Conservation (phyloP, 192 early-diverging fungal genomes). For the Pilobolus umbonatus region DNA sequence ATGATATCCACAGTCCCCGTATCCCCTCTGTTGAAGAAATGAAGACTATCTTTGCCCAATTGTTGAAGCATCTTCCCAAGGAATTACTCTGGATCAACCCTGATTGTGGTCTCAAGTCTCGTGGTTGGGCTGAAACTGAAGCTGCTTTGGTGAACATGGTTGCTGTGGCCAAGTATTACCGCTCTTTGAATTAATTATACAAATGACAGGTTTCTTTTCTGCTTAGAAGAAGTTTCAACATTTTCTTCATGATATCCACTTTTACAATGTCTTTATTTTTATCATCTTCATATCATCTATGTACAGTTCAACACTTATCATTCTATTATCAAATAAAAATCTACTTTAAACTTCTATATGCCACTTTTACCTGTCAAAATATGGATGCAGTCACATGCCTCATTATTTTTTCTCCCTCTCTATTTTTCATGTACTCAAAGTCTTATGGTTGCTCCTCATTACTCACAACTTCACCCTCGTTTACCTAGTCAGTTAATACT, state of each 20-base stretch:
- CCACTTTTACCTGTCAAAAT: too few relatives aligned
- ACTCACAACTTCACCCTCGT: neutral
- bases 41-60: slow-evolving; percentile 71
- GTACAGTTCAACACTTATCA: slow-evolving; percentile 16
- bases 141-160: slow-evolving; percentile 84
- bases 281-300: slow-evolving; percentile 3
- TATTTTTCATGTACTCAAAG: neutral
- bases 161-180: slow-evolving; percentile 66
- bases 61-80: slow-evolving; percentile 80
- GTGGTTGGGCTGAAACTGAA: slow-evolving; percentile 92
- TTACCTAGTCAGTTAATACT: neutral
- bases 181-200: slow-evolving; percentile 24
- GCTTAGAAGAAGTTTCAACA: slow-evolving; percentile 13
- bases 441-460: too few relatives aligned
- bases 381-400: too few relatives aligned
- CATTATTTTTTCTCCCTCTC: too few relatives aligned
- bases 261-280: too few relatives aligned
- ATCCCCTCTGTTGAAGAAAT: slow-evolving; percentile 89
- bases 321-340: neutral
- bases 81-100: slow-evolving; percentile 94
- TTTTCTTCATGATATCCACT: slow-evolving; percentile 2
- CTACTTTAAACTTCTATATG: neutral
- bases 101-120: slow-evolving; percentile 96
- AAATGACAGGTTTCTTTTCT: too few relatives aligned
- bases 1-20: slow-evolving; percentile 98